Evolutionary conservation across 176 grass and related monocot species (phyloP), one percentile per base, ranked within the genome.

Genomic region (Phragmites australis): DNA sequence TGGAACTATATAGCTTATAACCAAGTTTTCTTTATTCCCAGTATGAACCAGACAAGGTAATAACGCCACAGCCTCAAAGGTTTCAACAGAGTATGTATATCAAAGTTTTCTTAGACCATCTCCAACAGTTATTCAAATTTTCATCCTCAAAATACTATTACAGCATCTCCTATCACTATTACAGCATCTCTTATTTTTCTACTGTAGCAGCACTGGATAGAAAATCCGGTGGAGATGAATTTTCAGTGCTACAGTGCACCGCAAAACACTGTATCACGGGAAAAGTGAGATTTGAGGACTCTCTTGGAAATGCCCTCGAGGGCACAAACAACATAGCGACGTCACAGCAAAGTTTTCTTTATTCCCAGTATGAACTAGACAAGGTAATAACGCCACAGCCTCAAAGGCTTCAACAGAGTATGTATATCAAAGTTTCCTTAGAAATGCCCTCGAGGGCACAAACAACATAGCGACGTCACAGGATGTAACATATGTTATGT

Each of bases 31-130:
- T 61, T 31, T 15, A 2, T 13, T 72, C 18, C 75, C 18, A 18
- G 14, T 79, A 64, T 42, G 67, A 72, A 72, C 56, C 1, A 48
- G 58, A 73, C 71, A 56, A 55, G 30, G 22, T 15, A 54, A 37
- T 13, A 34, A 32, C 4, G 6, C 30, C 16, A 10, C 11, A 29
- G 27, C 68, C 11, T 9, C 27, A 6, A 0, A 31, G 68, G 2
- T 16, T 19, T 51, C 18, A 19, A 8, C 16, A 5, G 68, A 29
- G 6, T 15, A 32, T 10, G 0, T 19, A 17, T 13, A 52, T 9
- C 4, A 21, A 34, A 13, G 22, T 51, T 72, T 72, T 27, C 52
- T 51, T 21, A 30, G 25, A n/a, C n/a, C n/a, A n/a, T n/a, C n/a
- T n/a, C n/a, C n/a, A n/a, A n/a, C n/a, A n/a, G n/a, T n/a, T n/a